These are phyloP conservation scores for Herpetomonas samuelpessoai DNA, from an alignment of 208 protist species.

Conservation along the genomic window DNA sequence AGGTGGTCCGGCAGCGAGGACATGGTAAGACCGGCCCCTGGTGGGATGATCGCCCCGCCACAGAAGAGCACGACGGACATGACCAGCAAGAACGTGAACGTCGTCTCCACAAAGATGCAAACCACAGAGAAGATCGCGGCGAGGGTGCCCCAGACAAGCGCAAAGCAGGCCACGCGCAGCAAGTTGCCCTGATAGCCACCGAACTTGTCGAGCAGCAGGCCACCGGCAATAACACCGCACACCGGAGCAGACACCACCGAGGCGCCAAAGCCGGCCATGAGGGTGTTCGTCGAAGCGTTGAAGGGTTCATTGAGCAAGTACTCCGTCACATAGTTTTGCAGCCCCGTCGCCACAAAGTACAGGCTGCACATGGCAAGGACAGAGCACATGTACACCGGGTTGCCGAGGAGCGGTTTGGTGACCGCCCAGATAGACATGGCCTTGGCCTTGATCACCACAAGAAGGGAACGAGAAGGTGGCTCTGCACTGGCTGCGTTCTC, in stretches of 20 bases:
- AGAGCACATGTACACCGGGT: slow-evolving; percentile 71
- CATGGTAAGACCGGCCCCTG: slow-evolving; percentile 77
- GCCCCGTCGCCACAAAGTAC: slow-evolving; percentile 90
- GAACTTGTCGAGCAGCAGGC: slow-evolving; percentile 79
- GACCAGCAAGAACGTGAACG: slow-evolving; percentile 61
- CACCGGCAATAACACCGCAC: slow-evolving; percentile 77
- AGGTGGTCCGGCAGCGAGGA: slow-evolving; percentile 55
- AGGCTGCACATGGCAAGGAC: slow-evolving; percentile 81
- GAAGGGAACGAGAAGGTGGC: too few species aligned
- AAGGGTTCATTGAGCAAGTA: slow-evolving; percentile 82
- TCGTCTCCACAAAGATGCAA: slow-evolving; percentile 73
- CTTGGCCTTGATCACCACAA: slow-evolving; percentile 12
- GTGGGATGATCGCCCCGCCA: slow-evolving; percentile 80
- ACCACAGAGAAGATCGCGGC: slow-evolving; percentile 63
- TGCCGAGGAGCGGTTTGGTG: slow-evolving; percentile 36
- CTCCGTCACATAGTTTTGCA: slow-evolving; percentile 92
- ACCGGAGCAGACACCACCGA: slow-evolving; percentile 82
- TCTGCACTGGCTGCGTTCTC: neutral
- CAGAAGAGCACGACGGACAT: slow-evolving; percentile 89
- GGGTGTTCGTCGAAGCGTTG: slow-evolving; percentile 73
- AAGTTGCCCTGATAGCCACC: slow-evolving; percentile 85
- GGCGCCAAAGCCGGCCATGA: slow-evolving; percentile 80
- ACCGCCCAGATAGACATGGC: slow-evolving; percentile 16
- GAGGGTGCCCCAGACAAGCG: slow-evolving; percentile 39
- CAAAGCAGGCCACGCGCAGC: slow-evolving; percentile 50